phyloP scores from a whole-genome alignment of 1,284 basidiomycete genomes.

The Cryptococcus amylolentus region DNA sequence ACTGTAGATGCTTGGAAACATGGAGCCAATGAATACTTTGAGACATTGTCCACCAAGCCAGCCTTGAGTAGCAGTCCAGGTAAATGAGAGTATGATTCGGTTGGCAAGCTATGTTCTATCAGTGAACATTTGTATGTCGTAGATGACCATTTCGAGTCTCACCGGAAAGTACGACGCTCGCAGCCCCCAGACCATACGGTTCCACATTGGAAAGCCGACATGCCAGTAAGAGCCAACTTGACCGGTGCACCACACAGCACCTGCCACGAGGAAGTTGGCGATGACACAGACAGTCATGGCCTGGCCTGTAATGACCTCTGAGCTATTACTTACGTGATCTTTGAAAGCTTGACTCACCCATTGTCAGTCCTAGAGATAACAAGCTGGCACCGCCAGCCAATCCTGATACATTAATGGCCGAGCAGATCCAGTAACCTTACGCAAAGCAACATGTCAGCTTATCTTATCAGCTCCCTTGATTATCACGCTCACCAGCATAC shows the following conservation, averaged over 20 bases:
- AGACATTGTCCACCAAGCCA: constrained; percentile 49
- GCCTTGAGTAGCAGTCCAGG: constrained; percentile 34
- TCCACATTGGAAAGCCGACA: constrained; percentile 31
- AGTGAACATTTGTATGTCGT: not conserved
- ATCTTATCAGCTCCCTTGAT: too few relatives aligned
- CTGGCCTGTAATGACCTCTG: constrained; percentile 13
- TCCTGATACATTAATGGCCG: constrained; percentile 29
- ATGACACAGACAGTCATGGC: constrained; percentile 30
- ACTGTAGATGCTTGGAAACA: constrained; percentile 35
- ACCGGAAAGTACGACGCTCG: constrained; percentile 26
- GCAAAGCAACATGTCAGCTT: too few relatives aligned
- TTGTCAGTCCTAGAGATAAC: constrained; percentile 28
- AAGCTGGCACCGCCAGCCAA: constrained; percentile 27
- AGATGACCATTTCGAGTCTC: constrained; percentile 1
- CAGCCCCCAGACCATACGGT: constrained; percentile 29
- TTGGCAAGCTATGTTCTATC: constrained; percentile 16
- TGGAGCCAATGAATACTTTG: constrained; percentile 45
- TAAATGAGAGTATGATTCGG: constrained; percentile 33
- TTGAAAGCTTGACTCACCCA: constrained; percentile 4
- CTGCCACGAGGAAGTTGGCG: constrained; percentile 22
- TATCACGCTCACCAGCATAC: constrained; percentile 10
- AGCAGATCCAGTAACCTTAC: constrained; percentile 19
- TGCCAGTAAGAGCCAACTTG: constrained; percentile 31
- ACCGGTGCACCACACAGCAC: constrained; percentile 20
- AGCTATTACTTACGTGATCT: not conserved